Percentiles rank a stretch among this genome's conserved stretches.
Conservation (phyloP, 2,329 filamentous ascomycete genomes). For the Epichloe typhina region DNA sequence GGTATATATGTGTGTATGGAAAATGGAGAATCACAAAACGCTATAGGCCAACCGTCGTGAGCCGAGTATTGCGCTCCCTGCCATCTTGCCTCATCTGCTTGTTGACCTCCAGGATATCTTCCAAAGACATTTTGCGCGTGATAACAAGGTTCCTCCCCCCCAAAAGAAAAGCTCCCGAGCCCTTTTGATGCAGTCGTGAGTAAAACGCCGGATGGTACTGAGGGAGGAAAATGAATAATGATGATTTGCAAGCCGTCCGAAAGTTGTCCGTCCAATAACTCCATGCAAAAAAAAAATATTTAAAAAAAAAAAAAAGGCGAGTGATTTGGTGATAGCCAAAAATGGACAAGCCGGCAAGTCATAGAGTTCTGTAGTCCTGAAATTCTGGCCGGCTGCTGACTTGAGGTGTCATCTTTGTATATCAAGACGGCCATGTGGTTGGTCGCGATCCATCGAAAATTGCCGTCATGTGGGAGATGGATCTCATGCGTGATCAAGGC, state of each 20-base stretch:
- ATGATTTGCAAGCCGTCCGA: not conserved
- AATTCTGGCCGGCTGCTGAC: not conserved
- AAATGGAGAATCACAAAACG: constrained; percentile 12
- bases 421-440: not conserved
- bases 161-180: not conserved
- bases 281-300: not conserved
- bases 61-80: not conserved
- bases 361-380: not conserved
- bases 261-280: not conserved
- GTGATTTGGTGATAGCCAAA: not conserved
- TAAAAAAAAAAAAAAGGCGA: not conserved
- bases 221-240: not conserved
- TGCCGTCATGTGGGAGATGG: not conserved
- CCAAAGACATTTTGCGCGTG: not conserved
- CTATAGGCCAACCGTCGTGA: not conserved
- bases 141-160: not conserved
- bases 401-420: not conserved
- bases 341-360: not conserved
- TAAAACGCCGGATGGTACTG: not conserved
- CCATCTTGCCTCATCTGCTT: not conserved
- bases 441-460: not conserved
- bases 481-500: not conserved
- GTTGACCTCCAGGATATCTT: not conserved
- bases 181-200: constrained; percentile 2
- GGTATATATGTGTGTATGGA: constrained; percentile 6